Conservation (phyloP, 192 early-diverging fungal species). For the Backusella luteola region DNA sequence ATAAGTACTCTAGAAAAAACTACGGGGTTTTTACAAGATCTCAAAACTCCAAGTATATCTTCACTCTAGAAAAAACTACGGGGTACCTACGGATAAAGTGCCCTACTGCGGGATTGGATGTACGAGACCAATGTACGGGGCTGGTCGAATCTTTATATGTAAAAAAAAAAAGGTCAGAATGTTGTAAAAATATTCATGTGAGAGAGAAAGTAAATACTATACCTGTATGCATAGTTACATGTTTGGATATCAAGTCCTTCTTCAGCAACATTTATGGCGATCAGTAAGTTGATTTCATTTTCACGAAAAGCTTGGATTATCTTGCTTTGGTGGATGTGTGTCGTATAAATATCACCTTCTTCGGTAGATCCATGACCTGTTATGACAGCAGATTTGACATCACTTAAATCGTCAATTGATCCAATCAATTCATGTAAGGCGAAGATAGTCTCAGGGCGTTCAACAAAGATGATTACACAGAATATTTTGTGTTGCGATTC, state of each 20-base stretch:
- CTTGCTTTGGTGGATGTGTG: slow-evolving; percentile 47
- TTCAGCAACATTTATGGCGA: slow-evolving; percentile 91
- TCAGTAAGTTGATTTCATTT: slow-evolving; percentile 69
- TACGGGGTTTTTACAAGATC: too few species aligned
- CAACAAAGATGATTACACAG: slow-evolving; percentile 89
- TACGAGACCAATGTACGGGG: slow-evolving; percentile 67
- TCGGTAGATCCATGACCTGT: slow-evolving; percentile 53
- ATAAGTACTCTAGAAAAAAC: slow-evolving; percentile 63
- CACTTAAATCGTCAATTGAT: slow-evolving; percentile 50
- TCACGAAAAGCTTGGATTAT: slow-evolving; percentile 64
- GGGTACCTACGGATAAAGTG: too few species aligned
- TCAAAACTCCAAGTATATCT: slow-evolving; percentile 77
- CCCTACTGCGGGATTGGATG: slow-evolving; percentile 90
- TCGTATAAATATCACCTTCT: slow-evolving; percentile 44
- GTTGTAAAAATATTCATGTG: not conserved
- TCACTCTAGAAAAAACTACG: too few species aligned
- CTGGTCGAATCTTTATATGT: slow-evolving; percentile 65
- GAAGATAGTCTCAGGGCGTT: too few species aligned
- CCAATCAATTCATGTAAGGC: slow-evolving; percentile 56
- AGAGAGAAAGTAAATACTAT: slow-evolving; percentile 1
- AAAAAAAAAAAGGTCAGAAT: not conserved
- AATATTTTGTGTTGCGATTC: slow-evolving; percentile 41
- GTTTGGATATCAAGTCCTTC: slow-evolving; percentile 93
- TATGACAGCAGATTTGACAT: slow-evolving; percentile 46
- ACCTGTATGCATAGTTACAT: slow-evolving; percentile 83